phyloP scores from a whole-genome alignment of 169 alveolate species.

The Plasmodium malariae region DNA sequence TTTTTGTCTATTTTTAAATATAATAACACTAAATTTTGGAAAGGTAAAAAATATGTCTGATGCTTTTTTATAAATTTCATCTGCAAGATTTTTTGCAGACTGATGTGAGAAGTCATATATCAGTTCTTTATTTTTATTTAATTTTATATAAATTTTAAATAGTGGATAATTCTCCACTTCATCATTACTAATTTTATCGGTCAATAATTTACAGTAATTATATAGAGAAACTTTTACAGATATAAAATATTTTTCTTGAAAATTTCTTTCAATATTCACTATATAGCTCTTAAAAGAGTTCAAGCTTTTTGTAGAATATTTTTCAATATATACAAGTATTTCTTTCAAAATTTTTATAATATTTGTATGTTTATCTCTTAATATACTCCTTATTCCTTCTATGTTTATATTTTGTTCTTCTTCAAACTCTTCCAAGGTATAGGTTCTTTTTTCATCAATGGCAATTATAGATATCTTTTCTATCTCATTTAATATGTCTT shows the following conservation, averaged over 20 bases:
- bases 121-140: slow-evolving; percentile 46
- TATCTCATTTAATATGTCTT: slow-evolving; percentile 53
- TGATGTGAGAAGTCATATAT: slow-evolving; percentile 65
- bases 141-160: slow-evolving; percentile 63
- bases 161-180: slow-evolving; percentile 71
- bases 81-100: slow-evolving; percentile 67
- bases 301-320: slow-evolving; percentile 55
- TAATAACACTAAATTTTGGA: slow-evolving; percentile 38
- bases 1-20: slow-evolving; percentile 75
- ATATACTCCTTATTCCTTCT: slow-evolving; percentile 47
- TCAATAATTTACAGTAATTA: slow-evolving; percentile 62
- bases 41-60: slow-evolving; percentile 63
- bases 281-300: slow-evolving; percentile 65
- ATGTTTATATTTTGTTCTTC: slow-evolving; percentile 73
- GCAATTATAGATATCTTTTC: slow-evolving; percentile 53
- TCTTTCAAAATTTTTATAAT: slow-evolving; percentile 62
- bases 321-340: slow-evolving; percentile 59
- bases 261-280: slow-evolving; percentile 44
- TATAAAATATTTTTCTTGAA: slow-evolving; percentile 68
- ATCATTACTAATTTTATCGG: slow-evolving; percentile 72
- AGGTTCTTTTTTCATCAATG: slow-evolving; percentile 72
- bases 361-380: slow-evolving; percentile 53
- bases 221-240: slow-evolving; percentile 70
- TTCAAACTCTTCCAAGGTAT: slow-evolving; percentile 63
- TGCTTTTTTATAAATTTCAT: slow-evolving; percentile 72